These are phyloP conservation scores for Cairneyella variabilis DNA, from an alignment of 495 filamentous ascomycete species.

Conservation along the genomic window DNA sequence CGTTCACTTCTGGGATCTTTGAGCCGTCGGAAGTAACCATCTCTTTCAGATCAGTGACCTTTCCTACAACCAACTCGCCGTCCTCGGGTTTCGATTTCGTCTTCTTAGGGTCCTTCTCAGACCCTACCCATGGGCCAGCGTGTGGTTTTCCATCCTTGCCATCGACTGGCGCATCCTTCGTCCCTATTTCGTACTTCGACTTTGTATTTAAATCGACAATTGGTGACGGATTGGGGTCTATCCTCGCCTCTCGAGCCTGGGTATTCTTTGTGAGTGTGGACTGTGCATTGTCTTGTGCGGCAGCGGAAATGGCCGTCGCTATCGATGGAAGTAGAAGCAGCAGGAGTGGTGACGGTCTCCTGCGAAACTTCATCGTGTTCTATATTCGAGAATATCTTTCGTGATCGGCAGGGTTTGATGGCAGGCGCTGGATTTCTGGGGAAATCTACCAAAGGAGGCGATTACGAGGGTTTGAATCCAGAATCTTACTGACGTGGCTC, in stretches of 20 bases:
- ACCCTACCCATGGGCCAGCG: slow-evolving; percentile 80
- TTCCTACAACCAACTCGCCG: slow-evolving; percentile 25
- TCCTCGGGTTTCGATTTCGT: slow-evolving; percentile 25
- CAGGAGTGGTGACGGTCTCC: slow-evolving; percentile 36
- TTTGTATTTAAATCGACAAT: slow-evolving; percentile 29
- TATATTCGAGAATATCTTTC: slow-evolving; percentile 10
- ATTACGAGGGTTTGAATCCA: no score
- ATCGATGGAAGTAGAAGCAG: slow-evolving; percentile 40
- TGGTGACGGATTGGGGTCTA: slow-evolving; percentile 21
- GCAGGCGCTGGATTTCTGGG: not conserved
- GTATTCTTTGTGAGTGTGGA: slow-evolving; percentile 13
- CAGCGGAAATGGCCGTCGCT: slow-evolving; percentile 25
- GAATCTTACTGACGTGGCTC: no score
- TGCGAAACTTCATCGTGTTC: slow-evolving; percentile 43
- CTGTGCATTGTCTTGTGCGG: slow-evolving; percentile 19
- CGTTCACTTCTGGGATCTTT: slow-evolving; percentile 70
- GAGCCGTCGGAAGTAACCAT: slow-evolving; percentile 54
- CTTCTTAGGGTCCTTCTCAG: slow-evolving; percentile 47
- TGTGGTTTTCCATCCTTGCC: slow-evolving; percentile 96
- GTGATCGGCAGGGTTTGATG: not conserved
- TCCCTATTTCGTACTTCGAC: slow-evolving; percentile 45
- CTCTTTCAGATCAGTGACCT: slow-evolving; percentile 45
- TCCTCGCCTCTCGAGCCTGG: slow-evolving; percentile 36
- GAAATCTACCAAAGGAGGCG: no score
- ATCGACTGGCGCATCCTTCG: slow-evolving; percentile 88